Conservation (phyloP, 306 rosid genomes). For the Mimosa bimucronata region DNA sequence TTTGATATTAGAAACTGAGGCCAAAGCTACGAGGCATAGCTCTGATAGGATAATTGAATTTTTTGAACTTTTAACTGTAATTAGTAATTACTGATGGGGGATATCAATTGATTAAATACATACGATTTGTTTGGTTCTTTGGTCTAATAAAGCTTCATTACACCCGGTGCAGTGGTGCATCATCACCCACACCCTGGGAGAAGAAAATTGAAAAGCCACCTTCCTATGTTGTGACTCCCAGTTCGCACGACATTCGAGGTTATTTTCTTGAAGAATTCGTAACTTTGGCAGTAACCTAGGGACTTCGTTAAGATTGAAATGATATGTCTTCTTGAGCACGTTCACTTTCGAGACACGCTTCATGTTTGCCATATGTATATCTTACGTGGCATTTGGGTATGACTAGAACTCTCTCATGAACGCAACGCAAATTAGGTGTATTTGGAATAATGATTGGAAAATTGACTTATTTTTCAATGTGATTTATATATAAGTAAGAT, state of each 20-base stretch:
- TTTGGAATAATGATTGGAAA: no score
- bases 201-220: not conserved
- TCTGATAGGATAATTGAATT: constrained; percentile 22
- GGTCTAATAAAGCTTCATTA: not conserved
- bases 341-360: not conserved
- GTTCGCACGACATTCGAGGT: not conserved
- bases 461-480: no score
- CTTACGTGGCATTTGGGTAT: no score
- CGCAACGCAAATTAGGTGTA: no score
- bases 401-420: not conserved
- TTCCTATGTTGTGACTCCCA: not conserved
- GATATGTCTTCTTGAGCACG: not conserved
- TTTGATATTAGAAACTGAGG: constrained; percentile 59
- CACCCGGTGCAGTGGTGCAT: not conserved
- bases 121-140: constrained; percentile 3
- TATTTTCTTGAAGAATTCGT: not conserved
- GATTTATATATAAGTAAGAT: no score
- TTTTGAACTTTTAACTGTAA: constrained; percentile 28
- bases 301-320: not conserved
- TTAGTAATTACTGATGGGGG: not conserved
- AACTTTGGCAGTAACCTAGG: not conserved
- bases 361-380: no score
- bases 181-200: not conserved
- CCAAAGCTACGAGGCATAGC: constrained; percentile 39
- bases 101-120: not conserved